Evolutionary conservation across 1,284 basidiomycete species (phyloP), one percentile per base, ranked within the genome.

Genomic region (Sparassis latifolia): DNA sequence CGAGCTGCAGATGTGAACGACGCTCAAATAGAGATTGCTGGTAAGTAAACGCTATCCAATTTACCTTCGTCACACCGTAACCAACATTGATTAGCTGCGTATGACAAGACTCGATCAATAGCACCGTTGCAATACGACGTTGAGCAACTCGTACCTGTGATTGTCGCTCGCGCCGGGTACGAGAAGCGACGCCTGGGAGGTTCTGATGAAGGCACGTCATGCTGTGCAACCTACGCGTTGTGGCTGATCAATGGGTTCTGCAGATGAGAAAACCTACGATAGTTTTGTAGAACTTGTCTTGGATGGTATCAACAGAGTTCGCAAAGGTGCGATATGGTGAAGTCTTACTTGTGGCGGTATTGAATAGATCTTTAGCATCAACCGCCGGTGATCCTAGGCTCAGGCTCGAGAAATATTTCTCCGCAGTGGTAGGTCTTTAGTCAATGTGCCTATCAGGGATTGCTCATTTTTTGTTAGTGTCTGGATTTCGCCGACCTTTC

Each of bases 351-450:
- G 31, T 42, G 33, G 35, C 39, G 41, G 32, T 33, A n/a, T 49
- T 31, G 42, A 38, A 52, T 49, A 48, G 45, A 51, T 29, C 20
- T 5, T 4, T 55, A 76, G 75, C 69, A 9, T 66, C 66, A 31
- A 64, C 69, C 40, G 57, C 66, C 4, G 80, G 80, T 4, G 82
- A 84, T 59, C 65, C 77, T 3, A 70, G 82, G 30, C 71, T 90
- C 48, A 78, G 87, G 38, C 67, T 97, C 35, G 93, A 97, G 64
- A 92, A 89, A 60, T 91, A 84, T 63, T 72, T 92, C 20, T 74
- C 84, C 33, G 76, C 80, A 45, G 71, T 90, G 52, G 92, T 93
- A 28, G 27, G 35, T 12, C 35, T 12, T 37, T 1, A 12, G 6
- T 37, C 35, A 12, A 37, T 37, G 20, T 20, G 20, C 20, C 31